Conservation (phyloP, 169 alveolate species). For the Plasmodium inui region DNA sequence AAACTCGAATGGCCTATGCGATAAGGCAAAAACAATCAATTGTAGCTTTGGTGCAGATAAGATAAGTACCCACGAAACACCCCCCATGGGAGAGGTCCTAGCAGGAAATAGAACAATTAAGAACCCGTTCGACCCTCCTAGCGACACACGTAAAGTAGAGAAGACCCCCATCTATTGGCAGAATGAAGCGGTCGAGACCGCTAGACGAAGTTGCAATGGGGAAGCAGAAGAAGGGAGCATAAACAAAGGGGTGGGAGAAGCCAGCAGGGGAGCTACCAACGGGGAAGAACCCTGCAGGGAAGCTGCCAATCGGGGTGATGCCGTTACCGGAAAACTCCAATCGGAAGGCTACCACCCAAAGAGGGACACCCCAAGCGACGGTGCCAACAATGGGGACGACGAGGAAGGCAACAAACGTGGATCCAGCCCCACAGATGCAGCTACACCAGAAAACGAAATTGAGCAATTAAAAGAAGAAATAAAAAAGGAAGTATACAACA, state of each 20-base stretch:
- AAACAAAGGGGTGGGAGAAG: background rate
- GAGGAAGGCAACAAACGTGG: background rate
- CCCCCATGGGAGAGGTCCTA: background rate
- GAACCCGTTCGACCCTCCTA: background rate
- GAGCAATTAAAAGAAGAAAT: slow-evolving; percentile 25
- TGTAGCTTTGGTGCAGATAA: background rate
- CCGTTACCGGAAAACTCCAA: background rate
- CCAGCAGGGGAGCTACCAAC: background rate
- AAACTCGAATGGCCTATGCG: background rate
- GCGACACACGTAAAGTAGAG: background rate
- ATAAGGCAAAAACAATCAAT: background rate
- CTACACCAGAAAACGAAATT: background rate
- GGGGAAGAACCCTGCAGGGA: background rate
- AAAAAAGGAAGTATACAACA: slow-evolving; percentile 35
- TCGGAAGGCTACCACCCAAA: background rate
- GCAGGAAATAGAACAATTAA: too few species aligned
- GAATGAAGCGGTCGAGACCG: background rate
- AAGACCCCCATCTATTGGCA: background rate
- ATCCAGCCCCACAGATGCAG: background rate
- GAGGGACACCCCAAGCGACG: background rate
- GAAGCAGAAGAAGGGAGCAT: background rate
- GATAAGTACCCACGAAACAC: background rate
- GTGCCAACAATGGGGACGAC: background rate
- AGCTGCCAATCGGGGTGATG: too few species aligned
- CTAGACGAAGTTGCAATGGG: background rate